phyloP scores from a whole-genome alignment of 2,329 filamentous ascomycete genomes.

The Fusarium temperatum region DNA sequence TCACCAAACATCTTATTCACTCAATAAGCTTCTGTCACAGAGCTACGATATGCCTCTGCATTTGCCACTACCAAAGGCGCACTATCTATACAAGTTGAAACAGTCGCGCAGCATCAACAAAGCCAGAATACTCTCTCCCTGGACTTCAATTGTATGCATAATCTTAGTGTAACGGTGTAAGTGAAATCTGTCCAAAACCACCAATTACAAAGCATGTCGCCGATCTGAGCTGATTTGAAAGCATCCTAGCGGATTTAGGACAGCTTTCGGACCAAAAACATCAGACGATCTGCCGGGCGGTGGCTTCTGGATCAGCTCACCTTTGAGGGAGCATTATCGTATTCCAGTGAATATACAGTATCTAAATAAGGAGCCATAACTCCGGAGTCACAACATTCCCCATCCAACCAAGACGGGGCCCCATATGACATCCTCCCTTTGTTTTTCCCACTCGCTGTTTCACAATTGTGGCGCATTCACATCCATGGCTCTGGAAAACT shows the following conservation, averaged over 20 bases:
- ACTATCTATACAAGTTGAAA: background rate
- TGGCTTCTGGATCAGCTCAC: background rate
- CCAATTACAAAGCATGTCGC: conserved; percentile 20
- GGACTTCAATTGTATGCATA: background rate
- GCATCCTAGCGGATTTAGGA: conserved; percentile 10
- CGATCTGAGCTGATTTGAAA: conserved; percentile 26
- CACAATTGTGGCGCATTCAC: conserved; percentile 16
- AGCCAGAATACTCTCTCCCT: background rate
- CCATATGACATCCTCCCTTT: conserved; percentile 15
- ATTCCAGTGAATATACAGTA: background rate
- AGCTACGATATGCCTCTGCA: background rate
- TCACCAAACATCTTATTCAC: background rate
- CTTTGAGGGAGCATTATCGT: background rate
- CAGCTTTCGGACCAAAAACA: conserved; percentile 6
- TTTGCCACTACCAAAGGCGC: background rate
- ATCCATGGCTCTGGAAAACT: conserved; percentile 9
- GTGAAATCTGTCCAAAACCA: conserved; percentile 32
- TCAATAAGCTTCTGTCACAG: background rate
- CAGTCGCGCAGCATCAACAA: background rate
- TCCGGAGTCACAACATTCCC: background rate
- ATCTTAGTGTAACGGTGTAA: background rate
- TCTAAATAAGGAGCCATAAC: background rate
- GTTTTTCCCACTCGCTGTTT: conserved; percentile 2
- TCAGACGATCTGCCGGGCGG: conserved; percentile 20
- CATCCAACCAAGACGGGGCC: conserved; percentile 17